phyloP scores from a whole-genome alignment of 441 rosid species.

The Erysimum pusillum region DNA sequence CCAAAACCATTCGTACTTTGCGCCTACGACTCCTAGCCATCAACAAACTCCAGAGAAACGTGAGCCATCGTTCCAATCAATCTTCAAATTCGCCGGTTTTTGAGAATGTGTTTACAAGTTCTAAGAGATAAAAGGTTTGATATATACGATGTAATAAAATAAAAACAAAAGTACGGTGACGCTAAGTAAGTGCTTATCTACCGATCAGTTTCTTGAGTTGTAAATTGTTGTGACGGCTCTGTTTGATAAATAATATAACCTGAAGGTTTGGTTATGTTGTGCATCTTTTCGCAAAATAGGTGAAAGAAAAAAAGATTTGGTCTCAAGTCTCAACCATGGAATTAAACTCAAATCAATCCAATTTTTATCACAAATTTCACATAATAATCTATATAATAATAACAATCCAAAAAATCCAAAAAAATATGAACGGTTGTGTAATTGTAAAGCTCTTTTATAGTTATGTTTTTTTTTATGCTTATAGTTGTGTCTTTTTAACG shows the following conservation, averaged over 20 bases:
- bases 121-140: neutral
- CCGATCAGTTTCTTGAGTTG: conserved; percentile 30
- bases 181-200: neutral
- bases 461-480: too few relatives aligned
- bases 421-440: too few relatives aligned
- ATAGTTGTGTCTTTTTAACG: too few relatives aligned
- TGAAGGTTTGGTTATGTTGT: neutral
- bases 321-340: neutral
- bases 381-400: too few relatives aligned
- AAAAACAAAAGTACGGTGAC: neutral
- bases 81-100: conserved; percentile 37
- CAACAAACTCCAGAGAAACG: conserved; percentile 24
- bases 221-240: conserved; percentile 21
- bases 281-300: neutral
- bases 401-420: too few relatives aligned
- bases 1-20: conserved; percentile 57
- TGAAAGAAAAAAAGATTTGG: too few relatives aligned
- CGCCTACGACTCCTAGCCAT: conserved; percentile 32
- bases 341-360: neutral
- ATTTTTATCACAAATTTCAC: neutral
- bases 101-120: conserved; percentile 12
- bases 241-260: conserved; percentile 32
- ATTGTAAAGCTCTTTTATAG: too few relatives aligned
- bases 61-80: conserved; percentile 37
- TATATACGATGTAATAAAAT: conserved; percentile 12